phyloP scores from a whole-genome alignment of 129 eudicot species.

The Flaveria sonorensis region DNA sequence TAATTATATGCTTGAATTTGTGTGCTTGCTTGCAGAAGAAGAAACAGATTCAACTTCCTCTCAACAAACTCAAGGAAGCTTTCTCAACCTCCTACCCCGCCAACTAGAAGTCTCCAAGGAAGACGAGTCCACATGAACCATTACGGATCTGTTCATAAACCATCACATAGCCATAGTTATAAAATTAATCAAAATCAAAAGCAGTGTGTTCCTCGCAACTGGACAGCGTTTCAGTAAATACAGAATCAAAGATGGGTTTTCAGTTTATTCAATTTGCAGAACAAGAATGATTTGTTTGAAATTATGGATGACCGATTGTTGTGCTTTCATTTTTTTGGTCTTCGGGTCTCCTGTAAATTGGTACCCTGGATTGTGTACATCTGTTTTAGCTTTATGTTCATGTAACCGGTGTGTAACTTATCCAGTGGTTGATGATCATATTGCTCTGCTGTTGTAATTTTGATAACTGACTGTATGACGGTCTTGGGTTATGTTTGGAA shows the following conservation, averaged over 20 bases:
- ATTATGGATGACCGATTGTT: slow-evolving; percentile 23
- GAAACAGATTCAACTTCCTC: slow-evolving; percentile 56
- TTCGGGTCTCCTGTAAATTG: slow-evolving; percentile 34
- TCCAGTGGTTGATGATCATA: slow-evolving; percentile 20
- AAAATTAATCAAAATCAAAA: slow-evolving; percentile 22
- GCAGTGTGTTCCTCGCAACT: slow-evolving; percentile 32
- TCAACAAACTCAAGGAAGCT: slow-evolving; percentile 78
- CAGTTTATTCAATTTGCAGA: slow-evolving; percentile 37
- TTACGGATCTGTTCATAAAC: slow-evolving; percentile 40
- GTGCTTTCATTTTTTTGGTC: slow-evolving; percentile 15
- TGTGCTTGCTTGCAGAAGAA: slow-evolving; percentile 48
- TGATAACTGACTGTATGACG: too few relatives aligned
- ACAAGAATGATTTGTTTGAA: slow-evolving; percentile 37
- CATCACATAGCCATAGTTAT: slow-evolving; percentile 43
- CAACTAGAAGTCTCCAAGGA: slow-evolving; percentile 50
- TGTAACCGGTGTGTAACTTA: slow-evolving; percentile 36
- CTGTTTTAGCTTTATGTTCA: slow-evolving; percentile 23
- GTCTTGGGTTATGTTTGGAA: too few relatives aligned
- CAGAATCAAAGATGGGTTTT: slow-evolving; percentile 41
- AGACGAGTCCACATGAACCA: slow-evolving; percentile 39
- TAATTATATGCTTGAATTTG: slow-evolving; percentile 5
- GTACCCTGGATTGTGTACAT: slow-evolving; percentile 36
- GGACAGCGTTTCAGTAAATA: slow-evolving; percentile 39
- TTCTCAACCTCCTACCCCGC: slow-evolving; percentile 65
- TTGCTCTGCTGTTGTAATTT: background rate